phyloP scores from a whole-genome alignment of 495 filamentous ascomycete species.

The Penicillium crystallinum region DNA sequence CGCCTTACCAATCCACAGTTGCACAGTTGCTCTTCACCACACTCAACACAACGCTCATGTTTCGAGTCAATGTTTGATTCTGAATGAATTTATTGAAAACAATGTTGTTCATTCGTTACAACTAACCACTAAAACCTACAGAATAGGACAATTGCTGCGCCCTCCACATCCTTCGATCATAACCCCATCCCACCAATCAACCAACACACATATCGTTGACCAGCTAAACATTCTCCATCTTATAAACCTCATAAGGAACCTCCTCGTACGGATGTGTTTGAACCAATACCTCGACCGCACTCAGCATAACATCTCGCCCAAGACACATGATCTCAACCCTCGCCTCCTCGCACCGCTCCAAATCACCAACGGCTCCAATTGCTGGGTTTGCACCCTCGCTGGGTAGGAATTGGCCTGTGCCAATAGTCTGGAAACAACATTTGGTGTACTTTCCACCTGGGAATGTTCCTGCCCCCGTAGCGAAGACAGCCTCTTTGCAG shows the following conservation, averaged over 20 bases:
- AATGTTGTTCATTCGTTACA: not conserved
- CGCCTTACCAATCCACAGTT: constrained; percentile 13
- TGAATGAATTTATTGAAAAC: not conserved
- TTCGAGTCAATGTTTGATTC: not conserved
- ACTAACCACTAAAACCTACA: not conserved
- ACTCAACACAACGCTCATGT: not conserved
- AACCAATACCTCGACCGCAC: constrained; percentile 38
- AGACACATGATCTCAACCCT: constrained; percentile 51
- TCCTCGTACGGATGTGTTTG: constrained; percentile 78
- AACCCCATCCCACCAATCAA: not conserved
- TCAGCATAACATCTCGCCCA: constrained; percentile 41
- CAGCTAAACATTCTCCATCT: constrained; percentile 61
- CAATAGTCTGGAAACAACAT: constrained; percentile 36
- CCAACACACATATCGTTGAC: not conserved
- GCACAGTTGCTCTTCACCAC: constrained; percentile 9
- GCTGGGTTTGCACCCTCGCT: constrained; percentile 34
- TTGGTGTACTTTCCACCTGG: constrained; percentile 41
- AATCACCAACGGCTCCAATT: constrained; percentile 31
- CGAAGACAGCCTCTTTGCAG: constrained; percentile 46
- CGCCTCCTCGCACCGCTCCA: constrained; percentile 49
- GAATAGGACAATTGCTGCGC: not conserved
- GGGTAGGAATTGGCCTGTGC: constrained; percentile 40
- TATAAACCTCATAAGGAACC: constrained; percentile 68
- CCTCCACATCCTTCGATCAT: not conserved
- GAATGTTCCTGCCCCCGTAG: constrained; percentile 39